Evolutionary conservation across 2,329 filamentous ascomycete species (phyloP).

Genomic region (Neurospora sp.): DNA sequence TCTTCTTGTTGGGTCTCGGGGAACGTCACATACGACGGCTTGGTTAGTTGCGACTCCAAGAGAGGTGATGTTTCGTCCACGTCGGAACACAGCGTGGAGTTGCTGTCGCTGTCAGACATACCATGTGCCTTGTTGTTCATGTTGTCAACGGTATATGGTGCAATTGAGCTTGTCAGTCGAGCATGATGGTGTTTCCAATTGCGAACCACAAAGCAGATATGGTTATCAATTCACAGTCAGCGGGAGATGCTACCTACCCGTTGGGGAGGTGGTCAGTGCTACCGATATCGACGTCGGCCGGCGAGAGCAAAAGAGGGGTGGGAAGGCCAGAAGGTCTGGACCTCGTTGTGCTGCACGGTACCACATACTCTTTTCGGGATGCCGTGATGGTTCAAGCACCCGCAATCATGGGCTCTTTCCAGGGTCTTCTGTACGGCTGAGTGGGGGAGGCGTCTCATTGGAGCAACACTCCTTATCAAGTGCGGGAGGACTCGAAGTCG

Average conservation of each 20-base stretch:
- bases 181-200: background rate
- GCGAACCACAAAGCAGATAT: background rate
- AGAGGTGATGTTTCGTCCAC: conserved; percentile 13
- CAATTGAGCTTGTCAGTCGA: background rate
- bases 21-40: conserved; percentile 12
- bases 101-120: background rate
- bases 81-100: background rate
- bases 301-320: background rate
- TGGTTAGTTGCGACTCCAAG: conserved; percentile 6
- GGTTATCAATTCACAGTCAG: background rate
- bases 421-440: background rate
- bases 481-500: background rate
- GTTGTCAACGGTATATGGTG: background rate
- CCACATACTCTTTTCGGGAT: background rate
- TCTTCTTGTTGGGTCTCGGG: conserved; percentile 7
- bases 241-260: background rate
- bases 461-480: background rate
- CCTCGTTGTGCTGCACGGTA: background rate
- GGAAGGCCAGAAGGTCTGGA: background rate
- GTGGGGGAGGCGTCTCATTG: background rate
- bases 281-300: background rate
- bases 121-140: background rate
- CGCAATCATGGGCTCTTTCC: background rate
- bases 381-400: background rate
- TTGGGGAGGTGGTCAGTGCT: no score